These are phyloP conservation scores for Hirsutella minnesotensis DNA, from an alignment of 2,329 filamentous ascomycete species.

Conservation along the genomic window DNA sequence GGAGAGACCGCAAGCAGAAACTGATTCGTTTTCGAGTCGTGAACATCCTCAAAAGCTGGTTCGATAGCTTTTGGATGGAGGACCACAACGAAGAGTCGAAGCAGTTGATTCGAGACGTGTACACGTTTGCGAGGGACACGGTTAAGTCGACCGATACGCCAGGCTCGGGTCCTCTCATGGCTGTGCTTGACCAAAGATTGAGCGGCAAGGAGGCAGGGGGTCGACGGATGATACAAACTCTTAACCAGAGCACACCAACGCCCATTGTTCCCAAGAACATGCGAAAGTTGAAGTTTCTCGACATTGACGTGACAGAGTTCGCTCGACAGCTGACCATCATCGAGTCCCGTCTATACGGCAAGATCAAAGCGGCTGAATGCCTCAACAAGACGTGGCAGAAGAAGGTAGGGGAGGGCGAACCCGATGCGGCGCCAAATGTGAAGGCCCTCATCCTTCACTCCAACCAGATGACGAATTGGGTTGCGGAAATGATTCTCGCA, in stretches of 20 bases:
- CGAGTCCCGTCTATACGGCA: conserved; percentile 86
- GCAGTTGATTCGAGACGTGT: conserved; percentile 77
- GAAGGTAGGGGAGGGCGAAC: conserved; percentile 70
- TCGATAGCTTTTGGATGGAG: conserved; percentile 99
- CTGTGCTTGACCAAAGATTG: conserved; percentile 77
- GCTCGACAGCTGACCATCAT: conserved; percentile 96
- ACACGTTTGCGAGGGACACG: conserved; percentile 81
- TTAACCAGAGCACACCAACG: conserved; percentile 69
- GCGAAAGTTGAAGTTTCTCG: conserved; percentile 97
- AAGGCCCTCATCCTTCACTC: conserved; percentile 95
- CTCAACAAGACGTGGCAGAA: conserved; percentile 99
- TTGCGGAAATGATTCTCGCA: conserved; percentile 95
- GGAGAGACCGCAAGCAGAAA: conserved; percentile 92
- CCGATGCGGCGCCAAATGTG: conserved; percentile 83
- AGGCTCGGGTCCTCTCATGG: conserved; percentile 72
- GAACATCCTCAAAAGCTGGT: conserved; percentile 97
- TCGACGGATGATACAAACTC: conserved; percentile 76
- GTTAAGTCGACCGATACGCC: conserved; percentile 91
- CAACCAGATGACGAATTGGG: conserved; percentile 98
- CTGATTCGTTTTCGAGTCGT: conserved; percentile 92
- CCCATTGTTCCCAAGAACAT: conserved; percentile 97
- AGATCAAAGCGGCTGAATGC: conserved; percentile 92
- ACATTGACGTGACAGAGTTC: conserved; percentile 93
- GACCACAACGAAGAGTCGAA: conserved; percentile 73
- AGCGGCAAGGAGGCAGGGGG: conserved; percentile 78